Evolutionary conservation across 2,329 filamentous ascomycete species (phyloP).

Genomic region (Fusarium acutatum): DNA sequence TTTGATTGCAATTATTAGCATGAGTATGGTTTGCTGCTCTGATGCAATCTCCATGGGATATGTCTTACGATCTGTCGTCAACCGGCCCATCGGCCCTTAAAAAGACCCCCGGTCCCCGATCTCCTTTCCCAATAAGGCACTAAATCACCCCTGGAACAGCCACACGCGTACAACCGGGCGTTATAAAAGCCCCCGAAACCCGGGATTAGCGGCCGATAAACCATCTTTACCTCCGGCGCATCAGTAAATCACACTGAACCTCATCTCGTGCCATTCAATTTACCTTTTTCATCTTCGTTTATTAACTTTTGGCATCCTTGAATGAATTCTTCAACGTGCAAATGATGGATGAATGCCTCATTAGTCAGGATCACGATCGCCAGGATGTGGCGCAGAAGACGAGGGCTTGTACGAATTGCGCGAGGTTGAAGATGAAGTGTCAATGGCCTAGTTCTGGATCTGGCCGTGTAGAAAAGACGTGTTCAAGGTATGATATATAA

Average conservation of each 20-base stretch:
- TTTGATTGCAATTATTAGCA: not conserved
- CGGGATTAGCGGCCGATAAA: constrained; percentile 22
- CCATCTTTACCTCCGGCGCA: constrained; percentile 12
- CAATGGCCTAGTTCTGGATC: constrained; percentile 43
- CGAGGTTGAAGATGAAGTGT: constrained; percentile 50
- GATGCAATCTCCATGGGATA: not conserved
- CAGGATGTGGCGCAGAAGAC: constrained; percentile 24
- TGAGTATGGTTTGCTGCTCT: not conserved
- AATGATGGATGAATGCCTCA: constrained; percentile 34
- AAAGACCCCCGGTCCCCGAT: not conserved
- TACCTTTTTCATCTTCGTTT: not conserved
- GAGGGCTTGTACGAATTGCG: constrained; percentile 48
- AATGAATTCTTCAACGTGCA: not conserved
- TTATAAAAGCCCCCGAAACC: constrained; percentile 20
- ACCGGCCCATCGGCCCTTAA: not conserved
- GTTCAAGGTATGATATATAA: constrained; percentile 37
- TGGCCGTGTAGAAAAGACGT: constrained; percentile 28
- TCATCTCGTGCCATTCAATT: not conserved
- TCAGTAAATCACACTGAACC: not conserved
- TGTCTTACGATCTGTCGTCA: not conserved
- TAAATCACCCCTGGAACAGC: not conserved
- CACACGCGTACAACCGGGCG: not conserved
- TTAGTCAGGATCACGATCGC: constrained; percentile 15
- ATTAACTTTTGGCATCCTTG: not conserved
- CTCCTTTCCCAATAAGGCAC: not conserved